These are phyloP conservation scores for Trypanosoma avium DNA, from an alignment of 208 protist species.

Conservation along the genomic window DNA sequence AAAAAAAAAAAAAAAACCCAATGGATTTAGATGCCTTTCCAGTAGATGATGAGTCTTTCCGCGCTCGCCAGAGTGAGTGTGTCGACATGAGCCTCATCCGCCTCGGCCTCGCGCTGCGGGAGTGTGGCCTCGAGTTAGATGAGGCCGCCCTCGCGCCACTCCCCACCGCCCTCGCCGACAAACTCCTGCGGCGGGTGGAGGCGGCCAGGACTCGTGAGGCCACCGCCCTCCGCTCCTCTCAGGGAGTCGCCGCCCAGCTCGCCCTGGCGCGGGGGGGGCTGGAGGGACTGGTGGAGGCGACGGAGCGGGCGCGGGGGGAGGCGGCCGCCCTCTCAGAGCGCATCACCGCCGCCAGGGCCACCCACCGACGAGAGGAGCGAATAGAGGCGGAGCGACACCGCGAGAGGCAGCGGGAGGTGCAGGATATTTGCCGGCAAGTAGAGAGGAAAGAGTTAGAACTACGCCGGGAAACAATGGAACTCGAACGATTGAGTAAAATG, in stretches of 20 bases:
- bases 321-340: constrained; percentile 48
- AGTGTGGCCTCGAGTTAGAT: constrained; percentile 10
- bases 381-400: constrained; percentile 35
- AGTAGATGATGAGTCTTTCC: constrained; percentile 48
- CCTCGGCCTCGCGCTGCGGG: constrained; percentile 3
- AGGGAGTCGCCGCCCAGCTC: too few relatives aligned
- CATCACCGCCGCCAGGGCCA: constrained; percentile 48
- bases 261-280: constrained; percentile 7
- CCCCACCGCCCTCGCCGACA: constrained; percentile 24
- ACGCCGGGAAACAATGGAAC: constrained; percentile 59
- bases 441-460: constrained; percentile 70
- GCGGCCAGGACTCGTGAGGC: neutral
- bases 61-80: constrained; percentile 67
- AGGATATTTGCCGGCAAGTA: constrained; percentile 57
- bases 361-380: constrained; percentile 42
- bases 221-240: too few relatives aligned
- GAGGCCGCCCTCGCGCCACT: constrained; percentile 13
- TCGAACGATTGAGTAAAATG: constrained; percentile 67
- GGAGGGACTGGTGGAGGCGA: constrained; percentile 39
- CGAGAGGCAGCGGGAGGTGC: constrained; percentile 51
- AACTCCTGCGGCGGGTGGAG: constrained; percentile 24
- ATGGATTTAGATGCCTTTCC: constrained; percentile 28
- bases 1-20: constrained; percentile 23
- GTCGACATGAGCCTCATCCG: constrained; percentile 56
- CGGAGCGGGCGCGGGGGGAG: constrained; percentile 35